Conservation (phyloP, 495 filamentous ascomycete genomes). For the Hyaloscypha bicolor region DNA sequence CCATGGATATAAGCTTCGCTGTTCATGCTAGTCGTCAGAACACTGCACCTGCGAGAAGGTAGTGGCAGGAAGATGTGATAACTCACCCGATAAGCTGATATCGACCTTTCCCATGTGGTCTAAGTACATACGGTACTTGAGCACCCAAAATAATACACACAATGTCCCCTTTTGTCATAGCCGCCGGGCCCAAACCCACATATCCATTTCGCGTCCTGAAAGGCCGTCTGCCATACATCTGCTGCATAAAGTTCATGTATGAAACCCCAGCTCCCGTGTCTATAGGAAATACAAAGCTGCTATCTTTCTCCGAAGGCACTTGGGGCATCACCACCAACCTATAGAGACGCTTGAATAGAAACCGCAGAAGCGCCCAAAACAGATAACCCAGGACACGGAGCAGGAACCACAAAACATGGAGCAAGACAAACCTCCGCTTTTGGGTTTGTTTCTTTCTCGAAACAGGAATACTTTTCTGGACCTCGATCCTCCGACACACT, state of each 20-base stretch:
- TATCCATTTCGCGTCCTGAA: neutral
- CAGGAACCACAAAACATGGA: too few species aligned
- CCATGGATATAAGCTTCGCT: neutral
- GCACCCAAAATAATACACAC: neutral
- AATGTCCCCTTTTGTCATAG: neutral
- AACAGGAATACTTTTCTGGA: neutral
- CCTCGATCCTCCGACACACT: neutral
- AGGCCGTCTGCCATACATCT: neutral
- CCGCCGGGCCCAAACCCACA: neutral
- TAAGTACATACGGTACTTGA: neutral
- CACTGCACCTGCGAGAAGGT: neutral
- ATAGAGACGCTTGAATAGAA: too few species aligned
- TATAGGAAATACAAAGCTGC: neutral
- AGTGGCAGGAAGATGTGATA: neutral
- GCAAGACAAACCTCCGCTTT: too few species aligned
- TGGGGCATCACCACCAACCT: too few species aligned
- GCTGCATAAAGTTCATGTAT: neutral
- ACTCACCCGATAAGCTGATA: neutral
- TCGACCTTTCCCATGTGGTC: neutral
- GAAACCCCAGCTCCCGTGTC: neutral
- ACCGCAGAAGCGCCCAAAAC: too few species aligned
- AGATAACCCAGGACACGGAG: too few species aligned
- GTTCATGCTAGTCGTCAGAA: neutral
- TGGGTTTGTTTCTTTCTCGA: neutral
- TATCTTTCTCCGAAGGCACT: too few species aligned